Percentiles rank a stretch among this genome's conserved stretches.
Evolutionary conservation across 257 asterid genomes (phyloP).

Genomic region (Forsythia viridissima): DNA sequence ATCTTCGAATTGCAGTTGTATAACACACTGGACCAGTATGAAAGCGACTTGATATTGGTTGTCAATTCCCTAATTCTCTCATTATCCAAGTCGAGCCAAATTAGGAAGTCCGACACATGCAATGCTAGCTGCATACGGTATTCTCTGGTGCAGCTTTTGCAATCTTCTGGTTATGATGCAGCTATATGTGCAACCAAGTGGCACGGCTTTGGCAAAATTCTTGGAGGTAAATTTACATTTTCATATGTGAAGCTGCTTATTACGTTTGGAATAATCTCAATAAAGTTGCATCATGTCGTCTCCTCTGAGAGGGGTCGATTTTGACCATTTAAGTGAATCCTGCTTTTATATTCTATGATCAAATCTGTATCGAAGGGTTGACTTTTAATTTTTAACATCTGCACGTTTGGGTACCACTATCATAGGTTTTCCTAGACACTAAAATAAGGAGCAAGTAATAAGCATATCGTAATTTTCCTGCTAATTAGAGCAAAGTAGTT

Average conservation of each 20-base stretch:
- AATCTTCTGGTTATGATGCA: conserved; percentile 49
- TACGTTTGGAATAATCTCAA: neutral
- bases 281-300: too few relatives aligned
- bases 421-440: too few relatives aligned
- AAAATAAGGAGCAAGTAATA: too few relatives aligned
- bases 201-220: conserved; percentile 45
- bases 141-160: conserved; percentile 45
- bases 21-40: conserved; percentile 41
- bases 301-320: neutral
- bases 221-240: conserved; percentile 39
- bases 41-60: conserved; percentile 37
- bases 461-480: too few relatives aligned
- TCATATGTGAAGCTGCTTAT: neutral
- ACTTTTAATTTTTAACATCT: too few relatives aligned
- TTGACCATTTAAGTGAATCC: too few relatives aligned
- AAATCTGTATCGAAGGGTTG: too few relatives aligned
- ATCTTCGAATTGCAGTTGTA: conserved; percentile 31
- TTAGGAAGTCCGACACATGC: conserved; percentile 31
- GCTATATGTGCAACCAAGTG: conserved; percentile 50
- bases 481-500: too few relatives aligned
- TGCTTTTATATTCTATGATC: too few relatives aligned
- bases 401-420: too few relatives aligned
- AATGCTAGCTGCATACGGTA: conserved; percentile 45
- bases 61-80: conserved; percentile 48
- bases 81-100: conserved; percentile 22